Percentiles rank a stretch among this genome's conserved stretches.
These are phyloP conservation scores for Skeletonema potamos DNA, from an alignment of 108 stramenopile genomes.

Conservation along the genomic window DNA sequence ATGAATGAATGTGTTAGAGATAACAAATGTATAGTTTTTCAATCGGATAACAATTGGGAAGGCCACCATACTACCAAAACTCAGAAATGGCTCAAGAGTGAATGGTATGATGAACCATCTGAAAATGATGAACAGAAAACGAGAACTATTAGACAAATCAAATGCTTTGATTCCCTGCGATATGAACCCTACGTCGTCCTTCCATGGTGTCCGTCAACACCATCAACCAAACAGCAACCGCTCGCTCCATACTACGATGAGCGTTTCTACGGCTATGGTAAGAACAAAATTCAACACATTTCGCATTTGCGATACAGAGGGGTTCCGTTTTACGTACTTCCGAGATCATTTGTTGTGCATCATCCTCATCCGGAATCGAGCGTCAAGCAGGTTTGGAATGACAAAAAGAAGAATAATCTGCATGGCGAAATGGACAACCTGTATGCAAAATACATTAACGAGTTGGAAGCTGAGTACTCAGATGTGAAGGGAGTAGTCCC, in stretches of 20 bases:
- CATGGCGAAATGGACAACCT: slow-evolving; percentile 74
- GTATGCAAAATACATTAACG: slow-evolving; percentile 58
- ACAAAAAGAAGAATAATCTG: slow-evolving; percentile 51
- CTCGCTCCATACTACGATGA: slow-evolving; percentile 85
- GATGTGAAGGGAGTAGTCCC: slow-evolving; percentile 24
- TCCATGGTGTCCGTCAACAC: slow-evolving; percentile 63
- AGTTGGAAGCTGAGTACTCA: slow-evolving; percentile 56
- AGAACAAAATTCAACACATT: slow-evolving; percentile 88
- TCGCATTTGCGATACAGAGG: slow-evolving; percentile 69
- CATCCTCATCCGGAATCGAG: slow-evolving; percentile 81
- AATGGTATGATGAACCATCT: slow-evolving; percentile 59
- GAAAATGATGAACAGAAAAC: slow-evolving; percentile 1
- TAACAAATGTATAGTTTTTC: slow-evolving; percentile 71
- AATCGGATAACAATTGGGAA: slow-evolving; percentile 76
- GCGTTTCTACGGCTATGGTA: slow-evolving; percentile 87
- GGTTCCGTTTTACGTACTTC: slow-evolving; percentile 64
- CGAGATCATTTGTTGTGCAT: slow-evolving; percentile 74
- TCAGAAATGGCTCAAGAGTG: slow-evolving; percentile 57
- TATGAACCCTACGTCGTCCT: slow-evolving; percentile 92
- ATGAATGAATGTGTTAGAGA: slow-evolving; percentile 59
- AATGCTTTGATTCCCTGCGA: slow-evolving; percentile 77
- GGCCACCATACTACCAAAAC: slow-evolving; percentile 80
- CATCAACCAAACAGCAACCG: slow-evolving; percentile 13
- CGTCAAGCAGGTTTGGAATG: slow-evolving; percentile 74
- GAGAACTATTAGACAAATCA: slow-evolving; percentile 44